phyloP scores from a whole-genome alignment of 768 basidiomycete species.

The Tylopilus balloui region DNA sequence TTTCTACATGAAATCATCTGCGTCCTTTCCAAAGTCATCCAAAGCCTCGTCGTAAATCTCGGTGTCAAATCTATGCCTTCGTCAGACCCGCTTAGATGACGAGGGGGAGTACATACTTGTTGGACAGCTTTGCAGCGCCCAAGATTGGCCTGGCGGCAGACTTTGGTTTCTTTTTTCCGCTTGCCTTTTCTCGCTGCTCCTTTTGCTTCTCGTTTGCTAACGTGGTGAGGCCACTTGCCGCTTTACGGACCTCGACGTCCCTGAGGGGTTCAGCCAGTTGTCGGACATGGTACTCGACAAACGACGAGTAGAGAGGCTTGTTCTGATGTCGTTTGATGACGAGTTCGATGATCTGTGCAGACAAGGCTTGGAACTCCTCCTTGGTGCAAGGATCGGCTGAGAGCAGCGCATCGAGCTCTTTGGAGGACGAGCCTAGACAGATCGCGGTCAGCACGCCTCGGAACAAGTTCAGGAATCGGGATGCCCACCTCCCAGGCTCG shows the following conservation, averaged over 20 bases:
- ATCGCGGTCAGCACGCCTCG: not conserved
- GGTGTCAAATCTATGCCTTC: constrained; percentile 62
- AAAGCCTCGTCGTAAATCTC: constrained; percentile 80
- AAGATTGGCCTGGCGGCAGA: constrained; percentile 65
- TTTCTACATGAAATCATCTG: constrained; percentile 88
- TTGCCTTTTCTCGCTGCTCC: constrained; percentile 78
- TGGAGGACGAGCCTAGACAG: constrained; percentile 55
- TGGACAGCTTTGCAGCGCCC: constrained; percentile 64
- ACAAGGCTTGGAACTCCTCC: constrained; percentile 78
- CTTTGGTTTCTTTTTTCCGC: constrained; percentile 88
- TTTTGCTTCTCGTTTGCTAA: constrained; percentile 95
- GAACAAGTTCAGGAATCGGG: not conserved
- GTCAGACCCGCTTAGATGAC: constrained; percentile 13
- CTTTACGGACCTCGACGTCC: constrained; percentile 90
- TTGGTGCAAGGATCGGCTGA: constrained; percentile 82
- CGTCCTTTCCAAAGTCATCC: constrained; percentile 76
- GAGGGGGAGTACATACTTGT: constrained; percentile 42
- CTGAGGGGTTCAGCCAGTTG: constrained; percentile 73
- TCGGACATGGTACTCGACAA: constrained; percentile 80
- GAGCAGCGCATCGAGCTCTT: constrained; percentile 67
- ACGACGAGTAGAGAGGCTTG: constrained; percentile 78
- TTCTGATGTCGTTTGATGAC: constrained; percentile 74
- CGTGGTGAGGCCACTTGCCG: constrained; percentile 75
- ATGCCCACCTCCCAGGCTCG: constrained; percentile 55
- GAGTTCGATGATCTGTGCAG: constrained; percentile 65